Evolutionary conservation across 2,329 filamentous ascomycete species (phyloP), one percentile per base, ranked within the genome.

Genomic region (Aspergillus sergii): DNA sequence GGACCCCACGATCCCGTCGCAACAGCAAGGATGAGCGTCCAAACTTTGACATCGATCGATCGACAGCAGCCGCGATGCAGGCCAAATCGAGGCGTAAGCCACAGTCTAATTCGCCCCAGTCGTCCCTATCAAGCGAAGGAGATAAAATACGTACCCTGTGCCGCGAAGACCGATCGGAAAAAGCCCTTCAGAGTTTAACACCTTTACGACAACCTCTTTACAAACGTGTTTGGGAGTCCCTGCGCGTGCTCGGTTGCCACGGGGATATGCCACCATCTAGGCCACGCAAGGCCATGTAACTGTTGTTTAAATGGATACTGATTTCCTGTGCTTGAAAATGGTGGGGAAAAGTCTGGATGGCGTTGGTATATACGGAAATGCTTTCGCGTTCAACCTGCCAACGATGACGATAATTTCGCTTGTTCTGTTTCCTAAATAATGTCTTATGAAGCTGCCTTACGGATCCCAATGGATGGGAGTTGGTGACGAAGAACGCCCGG

Each of bases 51-150:
- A 71, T 78, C 19, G 75, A 78, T 50, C 70, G 71, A n/a, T 70
- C 75, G 2, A 72, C 76, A 1, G 76, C 76, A 1, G 76, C 77
- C 0, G 76, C 76, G 1, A 70, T 76, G 28, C 76, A 78, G 48
- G 76, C 77, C 3, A 72, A 75, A 48, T 73, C 71, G 16, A 68
- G 76, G 2, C 75, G 76, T 16, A 72, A 71, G 19, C 74, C 77
- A 58, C 68, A 68, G 12, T 74, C 73, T 0, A 70, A 73, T 12
- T 71, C 72, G 0, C 68, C 73, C 0, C 72, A 73, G n/a, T 66
- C 53, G 56, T 66, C 41, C 9, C 56, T 60, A n/a, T 64, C 63
- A 11, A 58, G 64, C 4, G 73, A 76, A 9, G 66, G 69, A 1
- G 75, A 76, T 48, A 72, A 73, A 21, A 48, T 73, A 3, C 72